Evolutionary conservation across 2,329 filamentous ascomycete genomes (phyloP).

Genomic region (Colletotrichum phormii): DNA sequence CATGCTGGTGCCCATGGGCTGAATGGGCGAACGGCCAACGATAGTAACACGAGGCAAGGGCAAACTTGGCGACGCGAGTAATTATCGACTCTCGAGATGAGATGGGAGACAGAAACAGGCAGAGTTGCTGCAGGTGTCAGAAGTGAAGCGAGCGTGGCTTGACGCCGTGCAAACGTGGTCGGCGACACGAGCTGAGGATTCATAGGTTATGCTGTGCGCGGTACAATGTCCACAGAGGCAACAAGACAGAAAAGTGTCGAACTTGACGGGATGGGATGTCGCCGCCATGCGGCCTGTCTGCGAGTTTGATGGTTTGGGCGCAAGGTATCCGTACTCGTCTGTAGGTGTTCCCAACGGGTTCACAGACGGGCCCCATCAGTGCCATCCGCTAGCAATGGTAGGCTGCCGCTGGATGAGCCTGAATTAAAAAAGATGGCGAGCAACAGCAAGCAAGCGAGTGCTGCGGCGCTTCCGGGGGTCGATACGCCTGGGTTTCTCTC

Average conservation of each 20-base stretch:
- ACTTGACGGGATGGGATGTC: neutral
- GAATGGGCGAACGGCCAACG: conserved; percentile 4
- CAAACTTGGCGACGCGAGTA: neutral
- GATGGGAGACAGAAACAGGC: neutral
- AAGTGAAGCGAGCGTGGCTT: conserved; percentile 28
- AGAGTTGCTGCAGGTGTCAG: conserved; percentile 27
- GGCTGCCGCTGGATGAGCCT: neutral
- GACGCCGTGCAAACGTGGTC: conserved; percentile 14
- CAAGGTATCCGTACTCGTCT: no score
- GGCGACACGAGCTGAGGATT: conserved; percentile 7
- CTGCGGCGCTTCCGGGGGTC: neutral
- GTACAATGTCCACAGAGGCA: neutral
- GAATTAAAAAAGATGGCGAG: neutral
- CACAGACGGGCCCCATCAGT: neutral
- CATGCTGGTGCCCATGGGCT: conserved; percentile 26
- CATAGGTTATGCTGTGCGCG: neutral
- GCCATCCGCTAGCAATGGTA: conserved; percentile 1
- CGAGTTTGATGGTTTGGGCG: neutral
- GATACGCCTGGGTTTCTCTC: neutral
- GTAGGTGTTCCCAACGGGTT: neutral
- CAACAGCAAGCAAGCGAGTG: neutral
- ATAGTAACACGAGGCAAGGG: conserved; percentile 20
- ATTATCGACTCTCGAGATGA: neutral
- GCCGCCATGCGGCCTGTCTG: neutral
- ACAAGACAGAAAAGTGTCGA: neutral